Evolutionary conservation across 2,329 filamentous ascomycete genomes (phyloP).

Genomic region (Botryotinia narcissicola): DNA sequence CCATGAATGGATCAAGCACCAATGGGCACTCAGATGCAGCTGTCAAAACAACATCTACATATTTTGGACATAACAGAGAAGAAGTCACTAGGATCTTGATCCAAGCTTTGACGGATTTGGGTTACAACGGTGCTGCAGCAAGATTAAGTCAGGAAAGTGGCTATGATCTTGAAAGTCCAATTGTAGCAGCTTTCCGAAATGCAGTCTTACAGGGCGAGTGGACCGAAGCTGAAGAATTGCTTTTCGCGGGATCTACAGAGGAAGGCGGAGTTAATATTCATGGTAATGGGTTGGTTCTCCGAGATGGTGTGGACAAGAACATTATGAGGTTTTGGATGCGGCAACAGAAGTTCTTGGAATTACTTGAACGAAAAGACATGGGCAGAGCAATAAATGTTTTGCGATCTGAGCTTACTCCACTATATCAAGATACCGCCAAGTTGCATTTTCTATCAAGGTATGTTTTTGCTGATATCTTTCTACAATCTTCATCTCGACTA

Average conservation of each 20-base stretch:
- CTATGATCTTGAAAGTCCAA: constrained; percentile 79
- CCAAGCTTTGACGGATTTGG: constrained; percentile 84
- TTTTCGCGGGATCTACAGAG: constrained; percentile 55
- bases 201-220: constrained; percentile 80
- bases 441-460: constrained; percentile 79
- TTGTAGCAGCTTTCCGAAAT: constrained; percentile 79
- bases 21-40: constrained; percentile 32
- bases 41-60: constrained; percentile 43
- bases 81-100: constrained; percentile 92
- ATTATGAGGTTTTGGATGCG: constrained; percentile 85
- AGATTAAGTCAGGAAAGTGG: constrained; percentile 79
- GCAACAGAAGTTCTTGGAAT: constrained; percentile 92
- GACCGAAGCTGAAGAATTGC: constrained; percentile 77
- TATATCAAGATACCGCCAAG: constrained; percentile 74
- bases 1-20: constrained; percentile 52
- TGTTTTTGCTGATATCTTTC: constrained; percentile 23
- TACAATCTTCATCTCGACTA: constrained; percentile 1
- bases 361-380: constrained; percentile 75
- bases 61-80: constrained; percentile 84
- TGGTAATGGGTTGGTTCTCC: constrained; percentile 66
- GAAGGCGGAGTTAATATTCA: constrained; percentile 45
- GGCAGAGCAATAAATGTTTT: constrained; percentile 76
- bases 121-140: constrained; percentile 74
- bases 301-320: constrained; percentile 70
- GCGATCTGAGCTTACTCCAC: constrained; percentile 79